phyloP scores from a whole-genome alignment of 306 rosid genomes.

The Oxytropis ochrocephala region DNA sequence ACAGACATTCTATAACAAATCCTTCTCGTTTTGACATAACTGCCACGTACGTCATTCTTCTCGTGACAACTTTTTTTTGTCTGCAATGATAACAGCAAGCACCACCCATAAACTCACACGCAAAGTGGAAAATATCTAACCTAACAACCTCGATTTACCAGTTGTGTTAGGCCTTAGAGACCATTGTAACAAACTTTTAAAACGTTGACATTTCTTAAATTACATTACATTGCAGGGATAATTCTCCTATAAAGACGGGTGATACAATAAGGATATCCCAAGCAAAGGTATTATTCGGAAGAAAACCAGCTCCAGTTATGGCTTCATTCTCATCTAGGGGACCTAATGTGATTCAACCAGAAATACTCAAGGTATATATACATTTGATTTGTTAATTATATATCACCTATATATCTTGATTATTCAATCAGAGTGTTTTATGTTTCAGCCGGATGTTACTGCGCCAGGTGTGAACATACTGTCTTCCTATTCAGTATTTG shows the following conservation, averaged over 20 bases:
- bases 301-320: conserved; percentile 30
- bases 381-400: background rate
- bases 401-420: background rate
- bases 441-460: conserved; percentile 40
- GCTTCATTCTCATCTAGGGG: conserved; percentile 34
- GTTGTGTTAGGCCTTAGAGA: too few relatives aligned
- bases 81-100: too few relatives aligned
- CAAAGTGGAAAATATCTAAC: too few relatives aligned
- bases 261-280: conserved; percentile 12
- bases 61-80: too few relatives aligned
- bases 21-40: background rate
- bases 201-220: too few relatives aligned
- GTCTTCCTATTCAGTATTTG: conserved; percentile 37
- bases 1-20: background rate
- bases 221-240: conserved; percentile 14
- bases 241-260: background rate
- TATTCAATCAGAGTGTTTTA: background rate
- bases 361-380: conserved; percentile 21
- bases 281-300: conserved; percentile 11
- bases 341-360: conserved; percentile 26
- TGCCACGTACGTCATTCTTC: conserved; percentile 4
- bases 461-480: conserved; percentile 40
- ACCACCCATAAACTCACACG: too few relatives aligned
- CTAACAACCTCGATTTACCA: too few relatives aligned
- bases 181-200: too few relatives aligned